Percentiles rank a stretch among this genome's conserved stretches.
Evolutionary conservation across 176 grass and related monocot species (phyloP).

Genomic region (Carex kokanica): DNA sequence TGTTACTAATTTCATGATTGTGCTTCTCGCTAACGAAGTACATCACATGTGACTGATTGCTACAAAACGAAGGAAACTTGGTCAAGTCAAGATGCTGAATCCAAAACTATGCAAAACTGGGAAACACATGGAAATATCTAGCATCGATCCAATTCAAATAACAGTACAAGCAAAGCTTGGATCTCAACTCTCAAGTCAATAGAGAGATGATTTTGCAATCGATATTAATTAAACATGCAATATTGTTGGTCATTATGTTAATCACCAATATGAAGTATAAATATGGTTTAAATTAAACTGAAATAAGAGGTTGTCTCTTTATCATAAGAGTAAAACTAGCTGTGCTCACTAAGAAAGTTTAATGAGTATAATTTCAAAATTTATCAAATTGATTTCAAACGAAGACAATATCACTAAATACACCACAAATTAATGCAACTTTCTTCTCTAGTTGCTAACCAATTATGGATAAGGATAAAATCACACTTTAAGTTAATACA

Average conservation of each 20-base stretch:
- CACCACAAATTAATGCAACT: neutral
- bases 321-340: no score
- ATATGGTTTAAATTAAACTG: neutral
- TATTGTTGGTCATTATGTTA: neutral
- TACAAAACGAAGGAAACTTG: neutral
- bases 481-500: neutral
- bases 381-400: no score
- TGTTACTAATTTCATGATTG: neutral
- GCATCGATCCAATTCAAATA: conserved; percentile 1
- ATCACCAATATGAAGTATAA: neutral
- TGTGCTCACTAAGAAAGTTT: no score
- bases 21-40: neutral
- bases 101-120: conserved; percentile 11
- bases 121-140: conserved; percentile 5
- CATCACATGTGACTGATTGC: conserved; percentile 15
- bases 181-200: conserved; percentile 10
- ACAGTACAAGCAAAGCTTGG: neutral
- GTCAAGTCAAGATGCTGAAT: conserved; percentile 1
- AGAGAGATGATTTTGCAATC: neutral
- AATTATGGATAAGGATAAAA: neutral
- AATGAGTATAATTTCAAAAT: no score
- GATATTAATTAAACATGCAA: conserved; percentile 9
- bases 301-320: neutral
- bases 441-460: neutral
- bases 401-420: neutral